Conservation (phyloP, 2,329 filamentous ascomycete species). For the Coleophoma crateriformis region DNA sequence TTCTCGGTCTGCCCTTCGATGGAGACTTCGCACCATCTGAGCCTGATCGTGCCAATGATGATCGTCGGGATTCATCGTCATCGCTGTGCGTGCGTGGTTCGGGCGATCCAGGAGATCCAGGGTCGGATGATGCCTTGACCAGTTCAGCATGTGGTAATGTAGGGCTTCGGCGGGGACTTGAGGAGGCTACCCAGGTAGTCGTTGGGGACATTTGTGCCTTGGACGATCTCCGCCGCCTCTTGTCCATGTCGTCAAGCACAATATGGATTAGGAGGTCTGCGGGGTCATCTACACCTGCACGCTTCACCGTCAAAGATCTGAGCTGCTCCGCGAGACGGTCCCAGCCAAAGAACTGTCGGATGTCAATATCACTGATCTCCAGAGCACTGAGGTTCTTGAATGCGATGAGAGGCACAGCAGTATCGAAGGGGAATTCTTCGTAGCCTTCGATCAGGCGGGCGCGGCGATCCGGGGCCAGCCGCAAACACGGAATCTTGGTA, state of each 20-base stretch:
- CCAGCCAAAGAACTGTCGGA: slow-evolving; percentile 96
- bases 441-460: slow-evolving; percentile 87
- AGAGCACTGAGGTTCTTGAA: slow-evolving; percentile 96
- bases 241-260: slow-evolving; percentile 94
- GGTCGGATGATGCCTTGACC: slow-evolving; percentile 62
- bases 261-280: slow-evolving; percentile 88
- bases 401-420: slow-evolving; percentile 88
- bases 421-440: slow-evolving; percentile 97
- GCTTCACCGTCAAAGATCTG: slow-evolving; percentile 81
- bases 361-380: slow-evolving; percentile 93
- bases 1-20: slow-evolving; percentile 51
- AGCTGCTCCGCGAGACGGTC: slow-evolving; percentile 89
- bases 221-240: slow-evolving; percentile 78
- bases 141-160: slow-evolving; percentile 60
- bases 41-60: slow-evolving; percentile 20
- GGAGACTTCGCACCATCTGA: slow-evolving; percentile 24
- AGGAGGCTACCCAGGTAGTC: slow-evolving; percentile 55
- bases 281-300: slow-evolving; percentile 82
- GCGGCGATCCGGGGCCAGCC: slow-evolving; percentile 86
- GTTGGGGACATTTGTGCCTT: slow-evolving; percentile 80
- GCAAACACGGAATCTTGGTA: slow-evolving; percentile 92
- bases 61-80: slow-evolving; percentile 14
- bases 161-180: slow-evolving; percentile 57
- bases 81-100: slow-evolving; percentile 26
- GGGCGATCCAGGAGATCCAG: slow-evolving; percentile 52